phyloP scores from a whole-genome alignment of 495 filamentous ascomycete species.

The Trichoderma erinaceum region DNA sequence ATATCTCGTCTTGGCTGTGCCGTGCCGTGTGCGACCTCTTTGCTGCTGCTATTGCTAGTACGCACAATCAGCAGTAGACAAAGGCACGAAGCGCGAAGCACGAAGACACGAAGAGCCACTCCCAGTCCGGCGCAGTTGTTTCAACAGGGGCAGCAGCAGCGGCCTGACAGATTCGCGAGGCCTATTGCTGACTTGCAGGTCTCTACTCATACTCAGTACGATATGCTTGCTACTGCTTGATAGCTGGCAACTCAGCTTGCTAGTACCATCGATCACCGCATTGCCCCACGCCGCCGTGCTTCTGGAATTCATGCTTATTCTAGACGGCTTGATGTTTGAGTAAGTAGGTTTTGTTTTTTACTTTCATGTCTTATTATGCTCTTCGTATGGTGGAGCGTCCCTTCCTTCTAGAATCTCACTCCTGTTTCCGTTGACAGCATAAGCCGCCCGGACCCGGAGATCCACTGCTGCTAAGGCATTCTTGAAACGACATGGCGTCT shows the following conservation, averaged over 20 bases:
- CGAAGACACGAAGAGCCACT: not conserved
- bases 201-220: not conserved
- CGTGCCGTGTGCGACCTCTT: not conserved
- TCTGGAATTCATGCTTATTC: constrained; percentile 5
- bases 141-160: not conserved
- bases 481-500: constrained; percentile 13
- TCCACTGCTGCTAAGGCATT: constrained; percentile 4
- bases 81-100: not conserved
- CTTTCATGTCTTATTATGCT: not conserved
- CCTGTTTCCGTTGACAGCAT: not conserved
- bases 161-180: constrained; percentile 8
- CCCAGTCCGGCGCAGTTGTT: not conserved
- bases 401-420: not conserved
- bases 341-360: not conserved
- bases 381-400: not conserved
- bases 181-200: not conserved
- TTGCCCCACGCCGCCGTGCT: not conserved
- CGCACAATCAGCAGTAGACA: not conserved
- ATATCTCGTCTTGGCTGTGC: not conserved
- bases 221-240: no score
- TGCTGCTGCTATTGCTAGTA: no score
- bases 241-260: not conserved
- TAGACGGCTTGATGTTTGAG: not conserved
- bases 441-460: not conserved
- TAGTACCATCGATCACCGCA: not conserved